These are phyloP conservation scores for Phaffomyces thermotolerans DNA, from an alignment of 805 yeast species.

Conservation along the genomic window DNA sequence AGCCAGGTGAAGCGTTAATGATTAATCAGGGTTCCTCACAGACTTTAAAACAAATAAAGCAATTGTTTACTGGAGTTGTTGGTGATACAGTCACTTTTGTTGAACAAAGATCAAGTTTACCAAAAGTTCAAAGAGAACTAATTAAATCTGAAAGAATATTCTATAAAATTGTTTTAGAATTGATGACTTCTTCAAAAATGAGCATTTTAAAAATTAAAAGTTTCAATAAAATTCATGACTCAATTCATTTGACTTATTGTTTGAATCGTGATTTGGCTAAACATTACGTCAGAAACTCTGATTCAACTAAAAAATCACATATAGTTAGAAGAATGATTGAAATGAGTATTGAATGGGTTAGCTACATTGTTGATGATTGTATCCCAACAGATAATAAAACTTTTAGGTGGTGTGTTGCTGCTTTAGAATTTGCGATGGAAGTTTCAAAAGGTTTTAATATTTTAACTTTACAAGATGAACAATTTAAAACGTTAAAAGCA, in stretches of 20 bases:
- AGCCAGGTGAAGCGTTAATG: slow-evolving; percentile 58
- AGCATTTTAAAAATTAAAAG: slow-evolving; percentile 45
- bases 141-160: slow-evolving; percentile 57
- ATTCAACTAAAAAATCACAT: slow-evolving; percentile 56
- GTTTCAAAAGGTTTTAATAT: slow-evolving; percentile 89
- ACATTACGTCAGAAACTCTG: slow-evolving; percentile 58
- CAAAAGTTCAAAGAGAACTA: slow-evolving; percentile 67
- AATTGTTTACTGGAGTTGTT: slow-evolving; percentile 48
- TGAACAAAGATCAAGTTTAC: slow-evolving; percentile 63
- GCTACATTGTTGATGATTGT: slow-evolving; percentile 91
- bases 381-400: slow-evolving; percentile 86
- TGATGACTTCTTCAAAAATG: slow-evolving; percentile 52
- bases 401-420: slow-evolving; percentile 93
- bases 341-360: slow-evolving; percentile 83
- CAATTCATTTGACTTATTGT: slow-evolving; percentile 64
- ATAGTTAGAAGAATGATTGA: slow-evolving; percentile 67
- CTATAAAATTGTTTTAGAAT: slow-evolving; percentile 58
- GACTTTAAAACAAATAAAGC: slow-evolving; percentile 48
- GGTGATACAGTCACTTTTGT: slow-evolving; percentile 48
- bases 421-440: slow-evolving; percentile 93
- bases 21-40: slow-evolving; percentile 64
- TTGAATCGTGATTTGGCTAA: slow-evolving; percentile 80
- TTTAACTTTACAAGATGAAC: slow-evolving; percentile 67
- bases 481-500: slow-evolving; percentile 61
- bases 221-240: slow-evolving; percentile 62